Conservation (phyloP, 768 basidiomycete genomes). For the Kwoniella europaea region DNA sequence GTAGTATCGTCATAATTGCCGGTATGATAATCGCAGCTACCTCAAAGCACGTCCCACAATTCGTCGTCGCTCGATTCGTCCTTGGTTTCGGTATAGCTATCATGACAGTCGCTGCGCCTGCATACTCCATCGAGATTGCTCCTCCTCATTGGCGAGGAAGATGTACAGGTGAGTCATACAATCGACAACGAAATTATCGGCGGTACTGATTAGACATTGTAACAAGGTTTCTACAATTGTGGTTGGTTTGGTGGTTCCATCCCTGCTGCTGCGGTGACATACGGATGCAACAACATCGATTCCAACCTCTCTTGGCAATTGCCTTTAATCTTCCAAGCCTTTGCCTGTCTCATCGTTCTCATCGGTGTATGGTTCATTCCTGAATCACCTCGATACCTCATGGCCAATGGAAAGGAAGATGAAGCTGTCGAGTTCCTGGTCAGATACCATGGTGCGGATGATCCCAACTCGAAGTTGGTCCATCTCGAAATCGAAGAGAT, state of each 20-base stretch:
- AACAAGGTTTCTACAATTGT: slow-evolving; percentile 38
- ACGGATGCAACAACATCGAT: slow-evolving; percentile 40
- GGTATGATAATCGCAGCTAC: slow-evolving; percentile 64
- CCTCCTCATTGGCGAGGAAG: slow-evolving; percentile 56
- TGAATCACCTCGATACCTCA: slow-evolving; percentile 38
- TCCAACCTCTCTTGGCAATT: slow-evolving; percentile 37
- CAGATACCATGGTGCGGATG: slow-evolving; percentile 26
- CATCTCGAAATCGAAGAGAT: slow-evolving; percentile 38
- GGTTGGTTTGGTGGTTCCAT: slow-evolving; percentile 39
- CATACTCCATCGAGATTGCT: slow-evolving; percentile 67
- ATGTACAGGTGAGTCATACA: slow-evolving; percentile 16
- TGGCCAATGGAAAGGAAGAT: slow-evolving; percentile 34
- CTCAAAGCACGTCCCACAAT: slow-evolving; percentile 61
- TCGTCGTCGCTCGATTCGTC: slow-evolving; percentile 63
- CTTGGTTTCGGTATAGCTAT: slow-evolving; percentile 65
- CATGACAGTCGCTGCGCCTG: slow-evolving; percentile 55
- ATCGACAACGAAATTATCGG: not conserved
- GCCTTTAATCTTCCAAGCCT: slow-evolving; percentile 36
- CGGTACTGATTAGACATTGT: not conserved
- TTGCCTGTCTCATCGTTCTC: slow-evolving; percentile 28
- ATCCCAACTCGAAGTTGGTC: slow-evolving; percentile 21
- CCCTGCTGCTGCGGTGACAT: slow-evolving; percentile 34
- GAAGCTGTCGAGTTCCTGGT: slow-evolving; percentile 29
- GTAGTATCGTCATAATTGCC: slow-evolving; percentile 42
- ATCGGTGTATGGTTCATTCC: slow-evolving; percentile 34